Percentiles rank a stretch among this genome's conserved stretches.
phyloP scores from a whole-genome alignment of 371 early-diverging fungal genomes.

The Rhizopus sp. region DNA sequence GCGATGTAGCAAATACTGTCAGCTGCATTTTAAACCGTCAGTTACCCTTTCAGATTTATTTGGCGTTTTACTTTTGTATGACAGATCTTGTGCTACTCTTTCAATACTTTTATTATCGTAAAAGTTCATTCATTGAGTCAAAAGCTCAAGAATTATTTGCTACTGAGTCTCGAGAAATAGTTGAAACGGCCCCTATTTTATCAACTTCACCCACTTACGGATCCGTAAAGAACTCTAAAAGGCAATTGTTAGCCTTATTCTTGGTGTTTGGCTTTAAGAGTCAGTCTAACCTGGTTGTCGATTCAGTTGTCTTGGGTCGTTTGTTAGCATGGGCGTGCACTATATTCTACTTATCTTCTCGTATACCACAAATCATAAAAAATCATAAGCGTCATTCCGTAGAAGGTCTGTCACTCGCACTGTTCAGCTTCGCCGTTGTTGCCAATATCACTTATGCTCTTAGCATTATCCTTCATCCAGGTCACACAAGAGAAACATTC shows the following conservation, averaged over 20 bases:
- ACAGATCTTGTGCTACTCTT: conserved; percentile 25
- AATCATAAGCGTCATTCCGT: conserved; percentile 61
- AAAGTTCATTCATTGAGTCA: neutral
- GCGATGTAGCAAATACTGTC: conserved; percentile 68
- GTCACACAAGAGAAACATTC: conserved; percentile 27
- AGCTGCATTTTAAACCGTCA: conserved; percentile 70
- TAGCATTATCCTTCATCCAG: conserved; percentile 54
- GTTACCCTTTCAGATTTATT: conserved; percentile 27
- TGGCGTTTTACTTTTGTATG: conserved; percentile 18
- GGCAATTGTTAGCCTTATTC: neutral
- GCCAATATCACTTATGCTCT: conserved; percentile 69
- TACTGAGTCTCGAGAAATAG: neutral
- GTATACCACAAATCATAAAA: conserved; percentile 71
- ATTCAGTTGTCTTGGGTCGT: conserved; percentile 40
- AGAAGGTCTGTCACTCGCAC: conserved; percentile 59
- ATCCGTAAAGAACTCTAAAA: neutral
- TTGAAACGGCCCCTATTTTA: neutral
- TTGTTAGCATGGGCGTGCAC: conserved; percentile 67
- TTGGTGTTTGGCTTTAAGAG: neutral
- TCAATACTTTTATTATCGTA: conserved; percentile 28
- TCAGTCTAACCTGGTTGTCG: neutral
- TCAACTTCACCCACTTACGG: neutral
- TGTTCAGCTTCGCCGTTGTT: conserved; percentile 67
- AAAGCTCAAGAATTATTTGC: neutral
- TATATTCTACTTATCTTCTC: conserved; percentile 58